Evolutionary conservation across 116 monocot genomes (phyloP).

Genomic region (Posidonia oceanica): DNA sequence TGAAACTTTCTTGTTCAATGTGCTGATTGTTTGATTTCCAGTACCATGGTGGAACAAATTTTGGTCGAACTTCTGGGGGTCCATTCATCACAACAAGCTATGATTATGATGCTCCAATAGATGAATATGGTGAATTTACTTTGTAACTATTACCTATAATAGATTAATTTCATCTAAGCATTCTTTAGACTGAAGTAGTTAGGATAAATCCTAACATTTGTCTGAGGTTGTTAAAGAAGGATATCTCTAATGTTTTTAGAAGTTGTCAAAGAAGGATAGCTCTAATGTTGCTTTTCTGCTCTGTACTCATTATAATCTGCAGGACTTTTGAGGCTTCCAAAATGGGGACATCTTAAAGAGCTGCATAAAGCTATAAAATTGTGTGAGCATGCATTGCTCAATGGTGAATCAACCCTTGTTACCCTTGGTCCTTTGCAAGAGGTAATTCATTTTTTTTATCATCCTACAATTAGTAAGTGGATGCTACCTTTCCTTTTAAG

Average conservation of each 20-base stretch:
- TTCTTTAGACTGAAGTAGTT: neutral
- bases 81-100: constrained; percentile 98
- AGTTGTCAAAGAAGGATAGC: neutral
- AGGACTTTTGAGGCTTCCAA: constrained; percentile 83
- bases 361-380: constrained; percentile 75
- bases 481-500: too few relatives aligned
- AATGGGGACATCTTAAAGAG: constrained; percentile 90
- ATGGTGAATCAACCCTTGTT: constrained; percentile 36
- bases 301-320: constrained; percentile 6
- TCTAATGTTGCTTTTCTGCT: neutral
- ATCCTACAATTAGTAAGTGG: neutral
- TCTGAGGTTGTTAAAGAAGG: too few relatives aligned
- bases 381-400: constrained; percentile 50
- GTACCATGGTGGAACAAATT: constrained; percentile 17
- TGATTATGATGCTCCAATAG: constrained; percentile 96
- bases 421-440: constrained; percentile 69
- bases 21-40: constrained; percentile 1
- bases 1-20: neutral
- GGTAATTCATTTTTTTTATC: constrained; percentile 24
- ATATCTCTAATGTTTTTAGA: too few relatives aligned
- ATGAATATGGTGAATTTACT: constrained; percentile 71
- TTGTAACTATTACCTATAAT: neutral
- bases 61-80: constrained; percentile 50
- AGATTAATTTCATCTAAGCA: neutral
- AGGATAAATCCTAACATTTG: too few relatives aligned